Evolutionary conservation across 2,329 filamentous ascomycete species (phyloP).

Genomic region (Pseudocercospora fuligena): DNA sequence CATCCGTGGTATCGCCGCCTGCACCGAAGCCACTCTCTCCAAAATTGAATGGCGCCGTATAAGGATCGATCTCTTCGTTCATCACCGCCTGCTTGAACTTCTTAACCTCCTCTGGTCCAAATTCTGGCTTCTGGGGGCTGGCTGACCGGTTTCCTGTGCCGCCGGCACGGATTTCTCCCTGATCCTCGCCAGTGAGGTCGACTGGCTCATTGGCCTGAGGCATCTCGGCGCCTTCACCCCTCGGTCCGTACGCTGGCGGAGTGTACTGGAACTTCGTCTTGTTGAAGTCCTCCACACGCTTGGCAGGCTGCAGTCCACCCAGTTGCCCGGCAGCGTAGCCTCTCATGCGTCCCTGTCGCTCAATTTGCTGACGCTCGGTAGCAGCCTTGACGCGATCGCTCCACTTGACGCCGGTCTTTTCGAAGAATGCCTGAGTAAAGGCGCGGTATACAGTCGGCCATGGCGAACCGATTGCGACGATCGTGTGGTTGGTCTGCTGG

Average conservation of each 20-base stretch:
- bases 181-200: not conserved
- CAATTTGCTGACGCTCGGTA: conserved; percentile 21
- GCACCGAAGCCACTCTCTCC: conserved; percentile 6
- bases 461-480: conserved; percentile 39
- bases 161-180: not conserved
- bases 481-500: conserved; percentile 31
- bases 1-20: not conserved
- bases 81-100: conserved; percentile 14
- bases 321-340: conserved; percentile 6
- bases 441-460: conserved; percentile 42
- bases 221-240: conserved; percentile 6
- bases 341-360: conserved; percentile 3
- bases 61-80: conserved; percentile 16
- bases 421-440: conserved; percentile 48
- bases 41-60: conserved; percentile 20
- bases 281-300: conserved; percentile 5
- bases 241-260: conserved; percentile 22
- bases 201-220: not conserved
- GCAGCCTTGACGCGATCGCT: conserved; percentile 43
- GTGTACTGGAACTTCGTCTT: conserved; percentile 22
- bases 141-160: not conserved
- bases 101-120: conserved; percentile 18
- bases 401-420: conserved; percentile 48
- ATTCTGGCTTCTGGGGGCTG: conserved; percentile 8
- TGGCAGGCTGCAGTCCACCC: not conserved